A percentile compares a stretch with the other conserved stretches of the same genome.
phyloP scores from a whole-genome alignment of 2,329 filamentous ascomycete genomes.

The Xylariaceae sp. region DNA sequence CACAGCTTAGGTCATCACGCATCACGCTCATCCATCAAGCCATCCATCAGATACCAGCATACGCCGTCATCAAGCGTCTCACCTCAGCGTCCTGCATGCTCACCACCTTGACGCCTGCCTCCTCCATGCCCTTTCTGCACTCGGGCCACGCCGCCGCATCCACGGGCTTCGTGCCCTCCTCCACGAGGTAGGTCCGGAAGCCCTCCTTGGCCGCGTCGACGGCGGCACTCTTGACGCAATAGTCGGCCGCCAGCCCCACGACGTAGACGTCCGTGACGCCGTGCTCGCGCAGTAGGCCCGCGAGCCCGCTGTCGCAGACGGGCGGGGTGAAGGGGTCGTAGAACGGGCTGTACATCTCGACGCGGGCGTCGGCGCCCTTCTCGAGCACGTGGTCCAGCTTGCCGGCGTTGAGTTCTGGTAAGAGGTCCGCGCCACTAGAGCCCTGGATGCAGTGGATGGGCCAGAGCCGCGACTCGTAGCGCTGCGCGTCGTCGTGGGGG shows the following conservation, averaged over 20 bases:
- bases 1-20: too few species aligned
- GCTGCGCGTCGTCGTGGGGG: conserved; percentile 58
- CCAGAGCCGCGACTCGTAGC: conserved; percentile 72
- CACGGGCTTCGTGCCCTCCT: conserved; percentile 74
- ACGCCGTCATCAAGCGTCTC: conserved; percentile 36
- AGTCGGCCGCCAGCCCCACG: conserved; percentile 83
- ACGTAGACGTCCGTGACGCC: conserved; percentile 76
- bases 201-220: conserved; percentile 72
- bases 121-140: conserved; percentile 48
- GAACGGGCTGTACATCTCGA: conserved; percentile 96
- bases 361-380: conserved; percentile 69
- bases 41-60: too few species aligned
- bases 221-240: conserved; percentile 80
- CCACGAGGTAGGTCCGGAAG: conserved; percentile 71
- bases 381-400: conserved; percentile 64
- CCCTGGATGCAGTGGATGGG: conserved; percentile 82
- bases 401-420: conserved; percentile 62
- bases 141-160: conserved; percentile 55
- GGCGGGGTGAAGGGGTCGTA: conserved; percentile 70
- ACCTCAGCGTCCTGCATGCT: conserved; percentile 53
- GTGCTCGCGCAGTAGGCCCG: conserved; percentile 47
- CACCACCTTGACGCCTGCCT: conserved; percentile 60
- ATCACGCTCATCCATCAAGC: too few species aligned
- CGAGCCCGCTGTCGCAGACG: conserved; percentile 61
- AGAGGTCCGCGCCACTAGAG: conserved; percentile 66